Base-by-base conservation (phyloP, 495 filamentous ascomycete species). In the Schizothecium vesticola region DNA sequence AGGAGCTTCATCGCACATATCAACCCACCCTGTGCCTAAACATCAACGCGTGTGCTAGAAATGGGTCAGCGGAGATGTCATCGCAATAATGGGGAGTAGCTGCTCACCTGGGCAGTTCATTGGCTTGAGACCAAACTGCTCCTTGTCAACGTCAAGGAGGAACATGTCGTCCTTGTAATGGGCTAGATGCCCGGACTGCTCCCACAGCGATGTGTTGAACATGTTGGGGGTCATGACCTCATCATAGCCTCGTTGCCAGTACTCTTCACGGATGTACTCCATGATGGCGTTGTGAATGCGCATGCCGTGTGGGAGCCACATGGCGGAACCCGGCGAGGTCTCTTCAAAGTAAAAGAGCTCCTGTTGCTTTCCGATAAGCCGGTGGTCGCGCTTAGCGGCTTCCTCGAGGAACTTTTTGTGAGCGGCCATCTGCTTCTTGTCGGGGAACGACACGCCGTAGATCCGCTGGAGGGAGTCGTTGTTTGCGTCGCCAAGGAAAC, bases 161-260 rank as follows among this genome's bases (percentile, higher is more conserved):
- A 98, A 98, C 95, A 99, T 98, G 78, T 97, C 92, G 28, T 98
- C 94, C 70, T 92, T 86, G 85, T 99, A 99, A 75, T 97, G 92
- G 59, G 89, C 87, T 92, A 93, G 96, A 78, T 99, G 95, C 59
- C 96, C 95, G 19, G 92, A 96, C 8, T 86, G 90, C 80, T 97
- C 93, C 96, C 95, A 98, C 26, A 99, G 82, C 5, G 89, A 83
- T 16, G 89, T 84, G 70, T 97, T 94, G 79, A 91, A 99, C 90
- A 98, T 97, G 78, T 97, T 98, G 11, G 95, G 96, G 5, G 93
- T 91, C 74, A 93, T 91, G 61, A 98, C 95, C 78, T 99, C 95
- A 70, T 96, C 89, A 79, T 97, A 99, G 16, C 89, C 92, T 55
- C 95, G 91, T 76, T 92, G 92, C 86, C 92, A 93, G 81, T 99